A percentile compares a stretch with the other conserved stretches of the same genome.
Conservation (phyloP, 768 basidiomycete genomes). For the Arthromyces matolae region DNA sequence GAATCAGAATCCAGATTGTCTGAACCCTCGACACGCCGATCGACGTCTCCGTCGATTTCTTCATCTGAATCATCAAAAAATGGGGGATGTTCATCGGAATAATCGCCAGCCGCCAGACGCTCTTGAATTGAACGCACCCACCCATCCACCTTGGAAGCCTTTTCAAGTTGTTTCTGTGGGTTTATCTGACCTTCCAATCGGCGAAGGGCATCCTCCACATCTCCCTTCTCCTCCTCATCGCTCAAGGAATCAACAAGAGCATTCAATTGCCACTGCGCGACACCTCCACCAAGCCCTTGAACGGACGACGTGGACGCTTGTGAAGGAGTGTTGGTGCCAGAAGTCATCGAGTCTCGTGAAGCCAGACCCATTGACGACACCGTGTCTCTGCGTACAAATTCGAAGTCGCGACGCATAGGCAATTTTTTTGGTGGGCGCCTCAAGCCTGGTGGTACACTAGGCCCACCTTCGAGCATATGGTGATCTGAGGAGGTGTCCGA, state of each 20-base stretch:
- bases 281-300: constrained; percentile 40
- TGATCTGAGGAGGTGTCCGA: constrained; percentile 70
- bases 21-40: constrained; percentile 9
- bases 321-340: constrained; percentile 41
- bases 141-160: constrained; percentile 72
- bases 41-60: constrained; percentile 20
- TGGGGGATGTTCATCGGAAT: constrained; percentile 56
- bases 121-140: constrained; percentile 76
- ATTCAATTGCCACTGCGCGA: constrained; percentile 83
- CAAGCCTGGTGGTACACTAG: constrained; percentile 48
- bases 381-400: constrained; percentile 69
- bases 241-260: constrained; percentile 71
- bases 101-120: constrained; percentile 61
- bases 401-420: constrained; percentile 75
- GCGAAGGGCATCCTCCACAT: constrained; percentile 77
- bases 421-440: constrained; percentile 54
- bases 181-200: constrained; percentile 87
- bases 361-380: constrained; percentile 80
- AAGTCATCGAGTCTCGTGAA: constrained; percentile 57
- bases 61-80: constrained; percentile 46
- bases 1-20: constrained; percentile 12
- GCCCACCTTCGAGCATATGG: constrained; percentile 28
- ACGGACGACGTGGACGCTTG: constrained; percentile 38
- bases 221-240: constrained; percentile 72
- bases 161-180: constrained; percentile 62